Evolutionary conservation across 164 flowering plant species (phyloP), one percentile per base, ranked within the genome.

Genomic region (Nelumbo lutea): DNA sequence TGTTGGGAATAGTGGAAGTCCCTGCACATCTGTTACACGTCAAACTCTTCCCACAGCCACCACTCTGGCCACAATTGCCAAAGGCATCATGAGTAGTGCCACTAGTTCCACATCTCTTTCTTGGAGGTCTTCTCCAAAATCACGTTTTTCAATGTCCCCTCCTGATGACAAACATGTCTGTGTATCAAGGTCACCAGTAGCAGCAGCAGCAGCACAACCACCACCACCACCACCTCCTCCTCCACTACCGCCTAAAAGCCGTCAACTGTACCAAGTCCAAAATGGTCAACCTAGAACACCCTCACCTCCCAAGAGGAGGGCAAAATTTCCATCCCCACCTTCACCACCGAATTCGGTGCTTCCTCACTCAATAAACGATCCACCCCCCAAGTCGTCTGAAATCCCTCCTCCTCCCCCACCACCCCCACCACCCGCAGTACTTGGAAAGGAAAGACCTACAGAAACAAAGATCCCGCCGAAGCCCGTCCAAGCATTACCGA

Each of bases 91-190:
- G 10, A 53, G 57, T 15, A 11, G 8, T 50, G 59, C 11, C 2
- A 65, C 62, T 15, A 62, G 42, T 67, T 62, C 75, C 40, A 73
- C 81, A 58, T 86, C 90, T 47, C 83, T 77, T 63, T 88, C 97
- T 0, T 80, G 85, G 73, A 77, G 91, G 73, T 80, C 91, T 55
- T 88, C 98, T 62, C 95, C 96, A 1, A 90, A 74, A 73, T 85
- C 92, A 4, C 79, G 89, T n/a, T 71, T 84, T 68, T 78, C 87
- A 1, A 69, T 67, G 68, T 75, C 87, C 42, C 80, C 89, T 1
- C 80, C 83, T 67, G 90, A 84, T 67, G 71, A 69, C 66, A 84
- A 79, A 63, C 81, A 70, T 44, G 73, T 77, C 4, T 77, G 78
- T 40, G 72, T 81, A 46, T 84, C 90, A 42, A 72, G 88, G 15